Percentiles rank a stretch among this genome's conserved stretches.
Conservation (phyloP, 768 basidiomycete species). For the Lactifluus piperatus region DNA sequence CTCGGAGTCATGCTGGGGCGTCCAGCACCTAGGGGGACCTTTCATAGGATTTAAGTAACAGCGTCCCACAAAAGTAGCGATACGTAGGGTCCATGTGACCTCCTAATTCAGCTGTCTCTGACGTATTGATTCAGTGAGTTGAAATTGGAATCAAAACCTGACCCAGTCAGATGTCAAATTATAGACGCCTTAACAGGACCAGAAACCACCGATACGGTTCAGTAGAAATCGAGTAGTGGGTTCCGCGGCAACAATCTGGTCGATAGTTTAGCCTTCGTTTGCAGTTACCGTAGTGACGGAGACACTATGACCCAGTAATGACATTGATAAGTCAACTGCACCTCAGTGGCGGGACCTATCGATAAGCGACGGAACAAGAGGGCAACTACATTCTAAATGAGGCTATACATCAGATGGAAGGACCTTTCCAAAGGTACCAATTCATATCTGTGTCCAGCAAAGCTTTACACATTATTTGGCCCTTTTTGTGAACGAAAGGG, state of each 20-base stretch:
- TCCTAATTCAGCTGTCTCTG: neutral
- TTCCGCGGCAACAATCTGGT: neutral
- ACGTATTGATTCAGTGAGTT: neutral
- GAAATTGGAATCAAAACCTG: neutral
- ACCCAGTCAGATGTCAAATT: neutral
- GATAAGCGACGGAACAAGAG: neutral
- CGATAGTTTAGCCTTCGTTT: neutral
- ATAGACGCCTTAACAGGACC: no score
- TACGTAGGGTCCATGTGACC: neutral
- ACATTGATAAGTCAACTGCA: neutral
- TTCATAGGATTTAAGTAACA: neutral
- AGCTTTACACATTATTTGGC: neutral
- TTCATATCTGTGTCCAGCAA: neutral
- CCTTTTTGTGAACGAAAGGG: neutral
- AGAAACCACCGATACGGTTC: no score
- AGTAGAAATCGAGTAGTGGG: neutral
- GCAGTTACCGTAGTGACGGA: neutral
- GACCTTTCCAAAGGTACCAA: neutral
- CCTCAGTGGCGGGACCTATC: neutral
- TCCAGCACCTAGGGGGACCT: slow-evolving; percentile 4
- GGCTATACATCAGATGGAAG: neutral
- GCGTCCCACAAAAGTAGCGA: neutral
- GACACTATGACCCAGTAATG: no score
- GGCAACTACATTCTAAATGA: neutral
- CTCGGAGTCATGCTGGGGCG: slow-evolving; percentile 33